These are phyloP conservation scores for Corymbia citriodora DNA, from an alignment of 441 rosid species.

Conservation along the genomic window DNA sequence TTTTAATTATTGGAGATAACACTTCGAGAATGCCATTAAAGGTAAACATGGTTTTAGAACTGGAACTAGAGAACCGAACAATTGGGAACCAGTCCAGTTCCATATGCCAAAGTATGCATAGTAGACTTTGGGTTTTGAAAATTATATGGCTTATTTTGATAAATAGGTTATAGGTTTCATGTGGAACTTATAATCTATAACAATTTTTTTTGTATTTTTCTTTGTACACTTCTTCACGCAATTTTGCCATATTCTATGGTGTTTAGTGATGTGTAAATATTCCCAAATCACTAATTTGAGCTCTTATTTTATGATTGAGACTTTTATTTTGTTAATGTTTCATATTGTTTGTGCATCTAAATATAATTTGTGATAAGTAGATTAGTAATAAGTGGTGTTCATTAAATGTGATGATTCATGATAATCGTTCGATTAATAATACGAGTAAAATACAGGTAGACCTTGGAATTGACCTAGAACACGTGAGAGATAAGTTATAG, in stretches of 20 bases:
- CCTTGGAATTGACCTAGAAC: too few relatives aligned
- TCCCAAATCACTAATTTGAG: fast-evolving
- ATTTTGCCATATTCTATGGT: fast-evolving
- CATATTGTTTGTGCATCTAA: fast-evolving
- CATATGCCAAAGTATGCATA: fast-evolving
- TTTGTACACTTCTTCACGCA: fast-evolving
- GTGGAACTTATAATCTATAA: fast-evolving
- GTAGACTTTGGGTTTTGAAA: fast-evolving
- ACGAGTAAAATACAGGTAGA: too few relatives aligned
- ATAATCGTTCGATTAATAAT: fast-evolving
- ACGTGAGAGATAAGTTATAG: too few relatives aligned
- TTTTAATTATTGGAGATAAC: too few relatives aligned
- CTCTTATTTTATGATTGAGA: fast-evolving
- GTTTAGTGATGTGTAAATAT: fast-evolving
- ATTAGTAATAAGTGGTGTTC: fast-evolving
- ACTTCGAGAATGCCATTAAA: too few relatives aligned
- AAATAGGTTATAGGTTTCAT: fast-evolving
- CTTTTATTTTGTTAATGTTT: too few relatives aligned
- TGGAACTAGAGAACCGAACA: fast-evolving
- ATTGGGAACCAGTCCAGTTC: fast-evolving
- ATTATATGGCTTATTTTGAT: fast-evolving
- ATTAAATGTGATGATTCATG: background rate
- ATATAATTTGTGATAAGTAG: fast-evolving
- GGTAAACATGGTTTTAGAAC: fast-evolving
- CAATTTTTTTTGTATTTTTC: fast-evolving